phyloP scores from a whole-genome alignment of 1,284 basidiomycete genomes.

The Fistulinella staudtii region DNA sequence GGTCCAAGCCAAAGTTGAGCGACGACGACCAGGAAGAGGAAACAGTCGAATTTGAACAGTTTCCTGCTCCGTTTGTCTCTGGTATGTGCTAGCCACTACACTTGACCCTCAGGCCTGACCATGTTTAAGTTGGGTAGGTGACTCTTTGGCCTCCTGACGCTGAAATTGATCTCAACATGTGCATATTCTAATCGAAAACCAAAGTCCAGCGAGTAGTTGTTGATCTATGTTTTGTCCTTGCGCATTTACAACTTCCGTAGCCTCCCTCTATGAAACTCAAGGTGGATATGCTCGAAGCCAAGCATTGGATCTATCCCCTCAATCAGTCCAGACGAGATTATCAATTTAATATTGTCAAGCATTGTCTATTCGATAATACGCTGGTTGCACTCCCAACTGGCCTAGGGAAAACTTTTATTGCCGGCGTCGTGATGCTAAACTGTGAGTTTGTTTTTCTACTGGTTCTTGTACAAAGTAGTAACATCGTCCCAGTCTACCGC shows the following conservation, averaged over 20 bases:
- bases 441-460: conserved; percentile 47
- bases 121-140: conserved; percentile 46
- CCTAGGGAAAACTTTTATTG: conserved; percentile 97
- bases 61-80: conserved; percentile 69
- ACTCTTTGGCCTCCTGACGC: not conserved
- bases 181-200: conserved; percentile 1
- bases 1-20: conserved; percentile 48
- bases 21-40: conserved; percentile 52
- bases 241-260: conserved; percentile 34
- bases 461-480: conserved; percentile 5
- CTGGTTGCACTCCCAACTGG: conserved; percentile 95
- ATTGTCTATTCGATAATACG: conserved; percentile 89
- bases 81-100: conserved; percentile 38
- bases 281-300: conserved; percentile 73
- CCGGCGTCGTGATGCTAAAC: conserved; percentile 94
- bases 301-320: conserved; percentile 90
- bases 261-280: conserved; percentile 73
- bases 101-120: conserved; percentile 11
- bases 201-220: conserved; percentile 28
- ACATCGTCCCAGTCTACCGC: conserved; percentile 75
- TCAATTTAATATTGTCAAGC: conserved; percentile 90
- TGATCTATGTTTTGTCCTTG: not conserved
- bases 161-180: conserved; percentile 9
- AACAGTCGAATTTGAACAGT: conserved; percentile 72
- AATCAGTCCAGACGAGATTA: conserved; percentile 90